Percentiles rank a stretch among this genome's conserved stretches.
Evolutionary conservation across 148 eudicot genomes (phyloP).

Genomic region (Chenopodium quinoa): DNA sequence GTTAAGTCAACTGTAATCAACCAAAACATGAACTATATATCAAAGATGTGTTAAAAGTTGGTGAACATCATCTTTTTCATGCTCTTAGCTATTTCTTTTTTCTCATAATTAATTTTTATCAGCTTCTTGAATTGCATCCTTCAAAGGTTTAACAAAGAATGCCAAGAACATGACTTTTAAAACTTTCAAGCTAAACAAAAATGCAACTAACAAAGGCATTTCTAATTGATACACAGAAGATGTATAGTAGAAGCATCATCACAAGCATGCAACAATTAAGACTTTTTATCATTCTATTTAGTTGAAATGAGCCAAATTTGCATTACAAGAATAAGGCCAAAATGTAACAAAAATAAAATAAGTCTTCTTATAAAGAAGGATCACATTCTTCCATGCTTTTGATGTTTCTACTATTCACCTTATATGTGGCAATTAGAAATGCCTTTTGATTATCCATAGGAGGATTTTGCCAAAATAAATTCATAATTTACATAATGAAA

Average conservation of each 20-base stretch:
- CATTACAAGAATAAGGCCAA: too few species aligned
- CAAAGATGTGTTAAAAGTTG: slow-evolving; percentile 30
- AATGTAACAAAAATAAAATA: too few species aligned
- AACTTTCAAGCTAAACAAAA: slow-evolving; percentile 5
- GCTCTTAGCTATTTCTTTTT: slow-evolving; percentile 17
- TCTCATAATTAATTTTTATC: slow-evolving; percentile 5
- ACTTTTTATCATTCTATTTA: too few species aligned
- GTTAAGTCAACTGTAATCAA: slow-evolving; percentile 43
- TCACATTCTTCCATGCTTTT: too few species aligned
- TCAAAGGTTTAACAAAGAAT: slow-evolving; percentile 27
- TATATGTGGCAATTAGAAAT: too few species aligned
- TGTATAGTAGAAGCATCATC: too few species aligned
- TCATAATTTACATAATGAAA: too few species aligned
- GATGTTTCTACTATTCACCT: too few species aligned
- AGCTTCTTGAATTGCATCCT: neutral
- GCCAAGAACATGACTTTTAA: slow-evolving; percentile 50
- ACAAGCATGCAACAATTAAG: neutral
- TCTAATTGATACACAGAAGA: slow-evolving; percentile 7
- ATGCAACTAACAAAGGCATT: slow-evolving; percentile 18
- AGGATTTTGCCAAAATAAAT: too few species aligned
- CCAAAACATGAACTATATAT: slow-evolving; percentile 50
- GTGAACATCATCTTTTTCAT: slow-evolving; percentile 63
- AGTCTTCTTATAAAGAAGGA: too few species aligned
- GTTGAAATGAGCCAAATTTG: too few species aligned
- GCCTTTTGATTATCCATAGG: too few species aligned